A percentile compares a stretch with the other conserved stretches of the same genome.
phyloP scores from a whole-genome alignment of 345 rosid species.

The Raphanus sativus region DNA sequence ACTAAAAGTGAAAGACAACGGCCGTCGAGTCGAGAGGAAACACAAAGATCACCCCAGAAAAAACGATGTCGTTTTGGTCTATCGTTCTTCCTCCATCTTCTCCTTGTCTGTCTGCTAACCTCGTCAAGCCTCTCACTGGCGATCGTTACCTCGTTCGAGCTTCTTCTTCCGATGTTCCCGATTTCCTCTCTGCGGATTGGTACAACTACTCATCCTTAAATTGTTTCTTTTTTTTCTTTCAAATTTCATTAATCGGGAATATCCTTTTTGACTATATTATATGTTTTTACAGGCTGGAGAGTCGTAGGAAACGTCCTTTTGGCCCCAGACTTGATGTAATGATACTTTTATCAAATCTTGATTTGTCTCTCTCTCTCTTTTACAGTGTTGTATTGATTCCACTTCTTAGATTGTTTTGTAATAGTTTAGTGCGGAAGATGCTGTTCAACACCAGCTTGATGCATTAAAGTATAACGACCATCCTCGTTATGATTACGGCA shows the following conservation, averaged over 20 bases:
- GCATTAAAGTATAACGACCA: conserved; percentile 83
- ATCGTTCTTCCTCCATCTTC: conserved; percentile 42
- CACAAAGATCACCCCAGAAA: background rate
- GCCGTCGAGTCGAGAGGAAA: background rate
- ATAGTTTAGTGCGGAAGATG: conserved; percentile 93
- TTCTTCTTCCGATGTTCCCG: conserved; percentile 82
- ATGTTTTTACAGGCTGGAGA: conserved; percentile 70
- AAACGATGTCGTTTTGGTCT: conserved; percentile 58
- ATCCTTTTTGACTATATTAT: background rate
- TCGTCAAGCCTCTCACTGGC: conserved; percentile 42
- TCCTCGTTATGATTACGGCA: conserved; percentile 83
- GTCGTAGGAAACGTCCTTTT: conserved; percentile 81
- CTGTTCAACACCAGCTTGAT: conserved; percentile 78
- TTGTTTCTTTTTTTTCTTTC: too few species aligned
- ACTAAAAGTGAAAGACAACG: background rate
- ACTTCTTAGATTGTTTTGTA: conserved; percentile 31
- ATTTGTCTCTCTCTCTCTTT: conserved; percentile 3
- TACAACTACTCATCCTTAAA: conserved; percentile 21
- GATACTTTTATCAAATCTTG: background rate
- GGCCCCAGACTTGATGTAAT: conserved; percentile 85
- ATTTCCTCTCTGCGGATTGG: conserved; percentile 89
- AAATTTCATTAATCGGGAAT: too few species aligned
- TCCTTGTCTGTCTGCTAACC: conserved; percentile 36
- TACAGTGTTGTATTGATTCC: conserved; percentile 14
- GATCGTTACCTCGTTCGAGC: conserved; percentile 47